phyloP scores from a whole-genome alignment of 805 yeast species.

The Phaffomyces opuntiae region DNA sequence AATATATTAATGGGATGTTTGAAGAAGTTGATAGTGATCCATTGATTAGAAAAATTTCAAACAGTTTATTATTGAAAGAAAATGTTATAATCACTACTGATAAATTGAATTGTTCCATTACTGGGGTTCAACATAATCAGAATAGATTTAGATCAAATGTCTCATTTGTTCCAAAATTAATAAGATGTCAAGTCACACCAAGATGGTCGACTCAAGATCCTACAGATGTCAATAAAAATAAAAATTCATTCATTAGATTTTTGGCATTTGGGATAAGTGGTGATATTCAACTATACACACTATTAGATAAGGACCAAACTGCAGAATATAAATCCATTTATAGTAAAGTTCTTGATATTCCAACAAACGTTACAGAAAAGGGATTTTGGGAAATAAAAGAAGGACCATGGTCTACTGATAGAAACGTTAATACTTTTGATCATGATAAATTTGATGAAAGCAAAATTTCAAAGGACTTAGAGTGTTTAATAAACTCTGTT shows the following conservation, averaged over 20 bases:
- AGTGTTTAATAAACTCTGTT: conserved; percentile 9
- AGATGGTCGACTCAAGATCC: conserved; percentile 22
- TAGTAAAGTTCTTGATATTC: background rate
- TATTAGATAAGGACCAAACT: conserved; percentile 8
- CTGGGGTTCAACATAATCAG: conserved; percentile 10
- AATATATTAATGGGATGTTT: conserved; percentile 9
- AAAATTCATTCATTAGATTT: conserved; percentile 12
- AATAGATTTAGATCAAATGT: conserved; percentile 14
- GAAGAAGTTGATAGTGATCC: conserved; percentile 14
- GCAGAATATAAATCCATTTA: conserved; percentile 1
- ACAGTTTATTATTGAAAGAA: conserved; percentile 8
- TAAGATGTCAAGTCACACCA: conserved; percentile 24
- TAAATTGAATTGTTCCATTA: conserved; percentile 15
- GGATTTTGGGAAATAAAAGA: conserved; percentile 17
- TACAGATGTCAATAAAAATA: background rate
- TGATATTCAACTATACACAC: conserved; percentile 25
- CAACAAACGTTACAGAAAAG: conserved; percentile 12
- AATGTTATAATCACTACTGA: conserved; percentile 15
- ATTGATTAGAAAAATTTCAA: conserved; percentile 16
- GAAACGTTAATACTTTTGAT: conserved; percentile 14
- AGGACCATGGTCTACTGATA: conserved; percentile 11
- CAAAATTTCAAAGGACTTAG: background rate
- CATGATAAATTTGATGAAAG: conserved; percentile 1
- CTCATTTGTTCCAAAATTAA: conserved; percentile 28
- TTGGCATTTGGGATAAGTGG: conserved; percentile 31